phyloP scores from a whole-genome alignment of 192 early-diverging fungal species.

The Umbelopsis vinacea region DNA sequence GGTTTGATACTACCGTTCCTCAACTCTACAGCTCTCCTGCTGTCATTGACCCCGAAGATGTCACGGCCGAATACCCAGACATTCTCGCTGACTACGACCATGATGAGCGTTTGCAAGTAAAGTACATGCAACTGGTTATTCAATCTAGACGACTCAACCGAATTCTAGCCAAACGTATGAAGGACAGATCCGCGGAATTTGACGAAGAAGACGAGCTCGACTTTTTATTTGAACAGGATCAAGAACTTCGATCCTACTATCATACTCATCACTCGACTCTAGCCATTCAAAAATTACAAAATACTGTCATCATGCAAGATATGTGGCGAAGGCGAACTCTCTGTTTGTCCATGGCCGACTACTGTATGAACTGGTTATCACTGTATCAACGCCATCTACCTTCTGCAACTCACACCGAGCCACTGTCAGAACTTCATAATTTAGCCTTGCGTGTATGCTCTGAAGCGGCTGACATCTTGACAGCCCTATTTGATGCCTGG shows the following conservation, averaged over 20 bases:
- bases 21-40: conserved; percentile 26
- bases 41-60: conserved; percentile 17
- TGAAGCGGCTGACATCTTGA: not conserved
- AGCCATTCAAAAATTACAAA: not conserved
- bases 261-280: not conserved
- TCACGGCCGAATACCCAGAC: conserved; percentile 23
- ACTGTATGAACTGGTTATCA: conserved; percentile 31
- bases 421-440: not conserved
- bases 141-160: not conserved
- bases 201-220: not conserved
- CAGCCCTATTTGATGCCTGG: conserved; percentile 6
- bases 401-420: not conserved
- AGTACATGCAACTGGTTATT: not conserved
- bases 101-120: not conserved
- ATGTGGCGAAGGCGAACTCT: conserved; percentile 27
- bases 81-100: not conserved
- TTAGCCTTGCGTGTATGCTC: conserved; percentile 6
- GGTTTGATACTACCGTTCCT: conserved; percentile 30
- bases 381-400: conserved; percentile 28
- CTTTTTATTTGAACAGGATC: conserved; percentile 5
- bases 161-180: conserved; percentile 8
- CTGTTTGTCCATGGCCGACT: conserved; percentile 28
- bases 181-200: not conserved
- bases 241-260: not conserved
- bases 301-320: not conserved